These are phyloP conservation scores for Starmerella stellata DNA, from an alignment of 805 yeast genomes.

Conservation along the genomic window DNA sequence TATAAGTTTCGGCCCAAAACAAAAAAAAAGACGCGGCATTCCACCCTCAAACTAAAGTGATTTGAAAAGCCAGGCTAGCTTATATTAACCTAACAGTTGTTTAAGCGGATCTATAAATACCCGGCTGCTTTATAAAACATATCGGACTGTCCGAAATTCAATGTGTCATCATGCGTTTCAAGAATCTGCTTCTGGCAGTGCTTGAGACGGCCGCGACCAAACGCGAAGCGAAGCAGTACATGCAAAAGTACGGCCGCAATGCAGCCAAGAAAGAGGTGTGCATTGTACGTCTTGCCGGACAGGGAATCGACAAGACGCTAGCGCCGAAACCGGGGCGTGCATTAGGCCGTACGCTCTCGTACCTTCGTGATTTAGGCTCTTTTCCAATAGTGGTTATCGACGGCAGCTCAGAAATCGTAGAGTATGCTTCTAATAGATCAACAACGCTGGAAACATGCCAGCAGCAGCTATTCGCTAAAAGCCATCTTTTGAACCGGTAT, in stretches of 20 bases:
- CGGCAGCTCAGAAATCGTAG: constrained; percentile 20
- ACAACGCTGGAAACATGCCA: constrained; percentile 7
- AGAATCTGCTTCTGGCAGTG: constrained; percentile 61
- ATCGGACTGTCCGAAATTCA: background rate
- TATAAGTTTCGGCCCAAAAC: too few relatives aligned
- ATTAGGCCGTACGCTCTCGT: constrained; percentile 36
- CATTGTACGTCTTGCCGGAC: constrained; percentile 18
- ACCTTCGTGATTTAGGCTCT: constrained; percentile 47
- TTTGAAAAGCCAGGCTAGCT: too few relatives aligned
- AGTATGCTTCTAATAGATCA: constrained; percentile 11
- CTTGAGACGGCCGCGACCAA: constrained; percentile 82
- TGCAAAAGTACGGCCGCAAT: constrained; percentile 45
- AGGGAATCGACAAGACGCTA: constrained; percentile 9
- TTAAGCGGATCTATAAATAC: too few relatives aligned
- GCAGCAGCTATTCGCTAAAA: constrained; percentile 5
- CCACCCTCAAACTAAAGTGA: too few relatives aligned
- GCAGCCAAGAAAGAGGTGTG: constrained; percentile 17
- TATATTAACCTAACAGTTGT: too few relatives aligned
- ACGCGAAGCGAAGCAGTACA: constrained; percentile 70
- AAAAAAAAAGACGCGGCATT: too few relatives aligned
- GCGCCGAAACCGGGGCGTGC: constrained; percentile 6
- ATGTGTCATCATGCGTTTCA: constrained; percentile 5
- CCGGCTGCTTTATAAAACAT: too few relatives aligned
- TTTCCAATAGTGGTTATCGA: constrained; percentile 55
- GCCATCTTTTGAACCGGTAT: constrained; percentile 3